Evolutionary conservation across 78 protist genomes (phyloP), one percentile per base, ranked within the genome.

Genomic region (Dictyostelium purpureum): DNA sequence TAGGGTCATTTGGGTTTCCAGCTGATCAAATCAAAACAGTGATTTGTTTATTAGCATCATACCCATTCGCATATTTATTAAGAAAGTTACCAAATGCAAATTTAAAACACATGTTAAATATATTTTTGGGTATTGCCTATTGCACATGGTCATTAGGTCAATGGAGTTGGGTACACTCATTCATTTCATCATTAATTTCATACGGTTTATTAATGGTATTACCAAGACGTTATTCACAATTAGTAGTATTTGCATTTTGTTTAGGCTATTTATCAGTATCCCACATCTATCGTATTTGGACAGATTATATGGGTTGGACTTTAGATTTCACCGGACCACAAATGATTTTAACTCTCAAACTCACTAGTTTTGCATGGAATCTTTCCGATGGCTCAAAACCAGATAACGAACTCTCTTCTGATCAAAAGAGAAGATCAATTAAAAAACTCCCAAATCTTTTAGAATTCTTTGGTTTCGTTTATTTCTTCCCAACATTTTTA

Each of bases 331-430:
- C 94, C 0, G 67, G 88, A 9, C 88, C 89, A 81, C 95, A 92
- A 74, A 95, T 95, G 97, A 74, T 95, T 6, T 49, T 95, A 26
- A 85, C 95, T 24, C 24, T 87, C 31, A 95, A 91, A 78, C 38
- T 91, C 7, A 74, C 91, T 0, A 16, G 88, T 28, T 90, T 91
- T 57, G 97, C 97, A 5, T 95, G 73, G 94, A 95, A 90, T 56
- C 66, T 79, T 31, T 63, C 19, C 4, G 97, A 95, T 56, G 97
- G 97, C 1, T 51, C 82, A 26, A n/a, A 76, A 0, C 52, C 76
- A 24, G 82, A 24, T 1, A 45, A 45, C 19, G 91, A 92, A 75
- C 38, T 94, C 6, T 28, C 79, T 4, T 85, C 63, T 31, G 97
- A 95, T 47, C 94, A 92, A 74, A 24, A 69, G 35, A 57, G 35